phyloP scores from a whole-genome alignment of 1,284 basidiomycete species.

The Cutaneotrichosporon daszewskae region DNA sequence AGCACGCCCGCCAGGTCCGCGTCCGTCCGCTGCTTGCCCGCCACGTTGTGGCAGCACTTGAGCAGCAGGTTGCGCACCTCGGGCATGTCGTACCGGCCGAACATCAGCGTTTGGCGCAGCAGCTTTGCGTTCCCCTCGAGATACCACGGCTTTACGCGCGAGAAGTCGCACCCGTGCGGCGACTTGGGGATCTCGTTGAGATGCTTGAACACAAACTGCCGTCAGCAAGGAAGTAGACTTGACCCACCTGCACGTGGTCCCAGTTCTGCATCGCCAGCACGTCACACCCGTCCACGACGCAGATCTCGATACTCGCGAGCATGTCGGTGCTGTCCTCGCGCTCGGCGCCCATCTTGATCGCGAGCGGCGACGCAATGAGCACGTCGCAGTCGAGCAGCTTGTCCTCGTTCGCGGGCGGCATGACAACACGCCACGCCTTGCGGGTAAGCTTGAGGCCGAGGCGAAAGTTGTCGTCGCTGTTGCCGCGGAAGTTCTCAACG shows the following conservation, averaged over 20 bases:
- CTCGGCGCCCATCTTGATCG: slow-evolving; percentile 84
- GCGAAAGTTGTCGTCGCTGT: slow-evolving; percentile 92
- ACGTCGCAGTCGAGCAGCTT: slow-evolving; percentile 66
- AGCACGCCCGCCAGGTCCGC: slow-evolving; percentile 61
- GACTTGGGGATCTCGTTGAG: slow-evolving; percentile 87
- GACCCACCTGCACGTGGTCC: slow-evolving; percentile 83
- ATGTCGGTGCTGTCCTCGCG: slow-evolving; percentile 89
- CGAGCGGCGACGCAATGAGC: slow-evolving; percentile 88
- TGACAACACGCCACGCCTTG: slow-evolving; percentile 86
- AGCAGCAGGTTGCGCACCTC: slow-evolving; percentile 79
- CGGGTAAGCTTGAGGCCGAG: slow-evolving; percentile 87
- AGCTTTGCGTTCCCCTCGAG: slow-evolving; percentile 78
- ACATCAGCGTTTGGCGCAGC: slow-evolving; percentile 79
- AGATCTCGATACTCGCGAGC: slow-evolving; percentile 84
- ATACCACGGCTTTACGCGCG: slow-evolving; percentile 95
- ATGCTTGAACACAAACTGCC: slow-evolving; percentile 74
- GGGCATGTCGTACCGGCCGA: slow-evolving; percentile 86
- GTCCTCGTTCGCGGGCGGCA: slow-evolving; percentile 44
- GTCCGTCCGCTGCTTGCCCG: slow-evolving; percentile 71
- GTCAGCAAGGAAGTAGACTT: neutral
- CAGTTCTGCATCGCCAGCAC: slow-evolving; percentile 97
- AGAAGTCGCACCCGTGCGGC: slow-evolving; percentile 91
- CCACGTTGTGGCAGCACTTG: slow-evolving; percentile 67
- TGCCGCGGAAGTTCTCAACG: slow-evolving; percentile 90
- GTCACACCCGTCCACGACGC: slow-evolving; percentile 91